Evolutionary conservation across 2,329 filamentous ascomycete genomes (phyloP).

Genomic region (Penicillium crustosum): DNA sequence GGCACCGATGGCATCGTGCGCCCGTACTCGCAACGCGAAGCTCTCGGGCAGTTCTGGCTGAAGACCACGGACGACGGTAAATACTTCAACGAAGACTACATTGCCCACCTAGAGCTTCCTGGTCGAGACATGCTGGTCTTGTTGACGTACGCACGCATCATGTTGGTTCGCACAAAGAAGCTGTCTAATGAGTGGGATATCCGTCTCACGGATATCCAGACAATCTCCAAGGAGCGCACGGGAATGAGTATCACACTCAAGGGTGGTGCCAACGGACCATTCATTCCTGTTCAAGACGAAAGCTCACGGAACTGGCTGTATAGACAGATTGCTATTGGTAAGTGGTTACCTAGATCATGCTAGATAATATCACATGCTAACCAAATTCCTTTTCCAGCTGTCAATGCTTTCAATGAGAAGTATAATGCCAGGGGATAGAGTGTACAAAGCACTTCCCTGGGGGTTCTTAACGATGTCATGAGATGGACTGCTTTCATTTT

Average conservation of each 20-base stretch:
- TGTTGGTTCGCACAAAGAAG: conserved; percentile 84
- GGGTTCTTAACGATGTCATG: conserved; percentile 24
- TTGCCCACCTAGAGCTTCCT: conserved; percentile 90
- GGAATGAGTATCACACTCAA: conserved; percentile 86
- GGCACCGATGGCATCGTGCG: conserved; percentile 89
- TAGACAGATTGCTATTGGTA: conserved; percentile 61
- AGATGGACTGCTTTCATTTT: conserved; percentile 17
- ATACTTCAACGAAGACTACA: conserved; percentile 97
- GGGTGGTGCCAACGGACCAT: conserved; percentile 89
- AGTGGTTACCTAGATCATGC: conserved; percentile 21
- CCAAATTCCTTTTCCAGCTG: conserved; percentile 42
- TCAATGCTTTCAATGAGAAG: conserved; percentile 67
- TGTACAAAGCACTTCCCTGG: background rate
- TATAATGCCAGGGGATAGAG: conserved; percentile 60
- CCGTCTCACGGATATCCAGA: conserved; percentile 91
- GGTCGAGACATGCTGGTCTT: conserved; percentile 86
- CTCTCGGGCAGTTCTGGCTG: conserved; percentile 95
- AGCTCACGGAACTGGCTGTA: conserved; percentile 68
- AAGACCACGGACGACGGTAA: conserved; percentile 97
- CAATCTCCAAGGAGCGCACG: conserved; percentile 93
- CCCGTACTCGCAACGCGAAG: conserved; percentile 91
- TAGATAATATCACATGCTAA: conserved; percentile 12
- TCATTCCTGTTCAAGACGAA: conserved; percentile 91
- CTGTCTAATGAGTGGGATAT: conserved; percentile 94
- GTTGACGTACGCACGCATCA: conserved; percentile 82